A percentile compares a stretch with the other conserved stretches of the same genome.
phyloP scores from a whole-genome alignment of 345 rosid species.

The Camelina sativa region DNA sequence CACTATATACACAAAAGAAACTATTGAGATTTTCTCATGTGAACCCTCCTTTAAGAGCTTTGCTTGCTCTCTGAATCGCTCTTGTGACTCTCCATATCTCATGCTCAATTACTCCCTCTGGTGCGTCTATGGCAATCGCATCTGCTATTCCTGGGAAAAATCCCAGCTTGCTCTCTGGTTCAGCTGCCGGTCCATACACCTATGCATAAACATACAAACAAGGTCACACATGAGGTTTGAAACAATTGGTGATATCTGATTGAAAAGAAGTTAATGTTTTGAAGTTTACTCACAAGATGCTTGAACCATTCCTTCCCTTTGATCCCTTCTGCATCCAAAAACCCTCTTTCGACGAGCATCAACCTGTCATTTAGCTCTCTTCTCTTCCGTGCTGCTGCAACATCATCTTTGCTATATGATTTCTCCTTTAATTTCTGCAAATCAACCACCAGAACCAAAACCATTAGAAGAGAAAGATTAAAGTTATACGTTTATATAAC shows the following conservation, averaged over 20 bases:
- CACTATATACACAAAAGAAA: slow-evolving; percentile 31
- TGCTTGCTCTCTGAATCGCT: slow-evolving; percentile 80
- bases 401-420: slow-evolving; percentile 39
- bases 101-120: slow-evolving; percentile 56
- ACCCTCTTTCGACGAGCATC: slow-evolving; percentile 94
- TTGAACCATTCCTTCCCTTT: slow-evolving; percentile 85
- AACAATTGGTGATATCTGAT: neutral
- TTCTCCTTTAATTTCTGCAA: slow-evolving; percentile 58
- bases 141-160: slow-evolving; percentile 88
- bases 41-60: slow-evolving; percentile 68
- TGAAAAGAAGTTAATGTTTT: neutral
- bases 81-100: slow-evolving; percentile 94
- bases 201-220: slow-evolving; percentile 35
- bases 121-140: slow-evolving; percentile 53
- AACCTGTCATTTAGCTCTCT: slow-evolving; percentile 80
- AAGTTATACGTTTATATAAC: neutral
- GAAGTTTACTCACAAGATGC: slow-evolving; percentile 71
- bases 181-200: slow-evolving; percentile 77
- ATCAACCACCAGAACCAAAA: neutral
- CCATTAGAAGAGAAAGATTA: neutral
- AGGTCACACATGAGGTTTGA: slow-evolving; percentile 2
- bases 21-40: slow-evolving; percentile 33
- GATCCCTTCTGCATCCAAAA: slow-evolving; percentile 79
- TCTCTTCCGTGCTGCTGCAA: slow-evolving; percentile 44
- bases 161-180: slow-evolving; percentile 58